phyloP scores from a whole-genome alignment of 805 yeast genomes.

The Starmerella asiatica region DNA sequence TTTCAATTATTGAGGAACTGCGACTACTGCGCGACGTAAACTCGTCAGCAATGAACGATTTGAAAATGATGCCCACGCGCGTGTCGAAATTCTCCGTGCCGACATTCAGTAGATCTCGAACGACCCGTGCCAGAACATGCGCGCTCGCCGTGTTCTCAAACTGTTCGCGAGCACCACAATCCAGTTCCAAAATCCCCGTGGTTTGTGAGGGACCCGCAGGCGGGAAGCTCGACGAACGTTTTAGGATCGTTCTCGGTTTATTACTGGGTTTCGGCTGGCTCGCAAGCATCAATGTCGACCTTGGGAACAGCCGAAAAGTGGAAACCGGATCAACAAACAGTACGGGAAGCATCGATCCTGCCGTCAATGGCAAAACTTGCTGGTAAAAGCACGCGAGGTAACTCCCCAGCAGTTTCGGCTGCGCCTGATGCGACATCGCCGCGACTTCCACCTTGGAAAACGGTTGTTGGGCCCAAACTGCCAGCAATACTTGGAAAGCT shows the following conservation, averaged over 20 bases:
- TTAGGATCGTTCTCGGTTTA: conserved; percentile 6
- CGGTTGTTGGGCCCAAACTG: conserved; percentile 35
- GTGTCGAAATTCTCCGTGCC: conserved; percentile 46
- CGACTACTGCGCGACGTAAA: conserved; percentile 22
- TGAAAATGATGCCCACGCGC: conserved; percentile 45
- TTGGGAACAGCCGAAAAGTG: conserved; percentile 40
- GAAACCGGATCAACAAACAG: conserved; percentile 47
- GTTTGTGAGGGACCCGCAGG: conserved; percentile 24
- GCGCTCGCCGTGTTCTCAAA: conserved; percentile 25
- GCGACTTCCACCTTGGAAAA: conserved; percentile 7
- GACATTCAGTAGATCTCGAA: conserved; percentile 51
- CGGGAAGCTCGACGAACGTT: conserved; percentile 29
- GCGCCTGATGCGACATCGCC: conserved; percentile 40
- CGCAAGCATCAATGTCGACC: conserved; percentile 39
- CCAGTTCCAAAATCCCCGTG: conserved; percentile 38
- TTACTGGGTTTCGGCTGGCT: conserved; percentile 29
- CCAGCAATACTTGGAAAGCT: conserved; percentile 15
- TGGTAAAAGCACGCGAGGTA: conserved; percentile 33
- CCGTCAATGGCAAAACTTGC: conserved; percentile 43
- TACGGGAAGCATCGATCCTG: conserved; percentile 53
- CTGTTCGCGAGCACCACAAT: conserved; percentile 29
- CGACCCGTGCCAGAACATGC: conserved; percentile 40
- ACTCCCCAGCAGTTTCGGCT: conserved; percentile 44
- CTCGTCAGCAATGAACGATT: conserved; percentile 35
- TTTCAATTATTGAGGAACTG: conserved; percentile 35